A percentile compares a stretch with the other conserved stretches of the same genome.
phyloP scores from a whole-genome alignment of 805 yeast species.

The Lipomyces sp. region DNA sequence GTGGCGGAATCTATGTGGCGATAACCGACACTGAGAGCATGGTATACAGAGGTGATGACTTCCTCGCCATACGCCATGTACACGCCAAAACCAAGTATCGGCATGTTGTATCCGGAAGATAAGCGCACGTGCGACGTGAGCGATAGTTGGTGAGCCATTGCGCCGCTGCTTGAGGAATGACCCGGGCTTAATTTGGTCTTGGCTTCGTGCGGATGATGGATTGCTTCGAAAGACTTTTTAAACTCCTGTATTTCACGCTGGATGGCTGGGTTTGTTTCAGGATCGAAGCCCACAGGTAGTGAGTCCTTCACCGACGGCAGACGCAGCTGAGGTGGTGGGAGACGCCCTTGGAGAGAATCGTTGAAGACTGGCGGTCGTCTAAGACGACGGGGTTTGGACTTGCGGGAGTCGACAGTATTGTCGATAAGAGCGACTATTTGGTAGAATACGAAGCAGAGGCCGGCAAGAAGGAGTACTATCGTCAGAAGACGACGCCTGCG shows the following conservation, averaged over 20 bases:
- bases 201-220: background rate
- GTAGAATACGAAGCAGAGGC: background rate
- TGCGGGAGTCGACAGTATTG: background rate
- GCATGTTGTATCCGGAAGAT: conserved; percentile 68
- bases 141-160: conserved; percentile 10
- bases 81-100: conserved; percentile 78
- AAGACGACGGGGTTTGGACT: background rate
- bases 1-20: conserved; percentile 78
- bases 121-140: conserved; percentile 19
- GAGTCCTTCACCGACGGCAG: conserved; percentile 19
- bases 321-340: conserved; percentile 12
- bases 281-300: conserved; percentile 12
- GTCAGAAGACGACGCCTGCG: conserved; percentile 2
- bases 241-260: conserved; percentile 4
- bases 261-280: conserved; percentile 1
- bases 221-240: background rate
- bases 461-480: background rate
- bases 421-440: background rate
- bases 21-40: conserved; percentile 84
- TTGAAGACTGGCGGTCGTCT: background rate
- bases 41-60: conserved; percentile 58
- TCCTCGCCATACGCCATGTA: conserved; percentile 74
- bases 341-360: background rate
- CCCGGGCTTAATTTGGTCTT: background rate
- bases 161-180: background rate